phyloP scores from a whole-genome alignment of 2,329 filamentous ascomycete species.

The Xylariaceae sp. region DNA sequence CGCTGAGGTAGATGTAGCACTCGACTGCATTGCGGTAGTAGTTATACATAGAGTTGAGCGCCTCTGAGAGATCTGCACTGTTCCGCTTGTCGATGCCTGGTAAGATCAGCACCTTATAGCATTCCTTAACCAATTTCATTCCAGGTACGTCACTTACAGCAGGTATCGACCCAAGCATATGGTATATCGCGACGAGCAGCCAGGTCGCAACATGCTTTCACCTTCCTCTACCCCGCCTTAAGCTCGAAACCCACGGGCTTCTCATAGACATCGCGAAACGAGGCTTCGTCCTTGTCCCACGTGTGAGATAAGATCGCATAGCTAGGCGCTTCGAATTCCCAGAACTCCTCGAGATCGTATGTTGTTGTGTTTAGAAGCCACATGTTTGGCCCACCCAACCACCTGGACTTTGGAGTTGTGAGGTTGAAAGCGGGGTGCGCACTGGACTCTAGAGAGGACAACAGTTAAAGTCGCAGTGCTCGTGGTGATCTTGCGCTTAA shows the following conservation, averaged over 20 bases:
- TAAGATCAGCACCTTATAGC: too few relatives aligned
- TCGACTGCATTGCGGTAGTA: background rate
- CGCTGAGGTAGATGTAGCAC: constrained; percentile 5
- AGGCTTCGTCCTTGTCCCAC: background rate
- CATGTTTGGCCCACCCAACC: background rate
- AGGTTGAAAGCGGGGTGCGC: too few relatives aligned
- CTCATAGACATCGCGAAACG: background rate
- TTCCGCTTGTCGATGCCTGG: constrained; percentile 4
- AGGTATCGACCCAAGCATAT: constrained; percentile 10
- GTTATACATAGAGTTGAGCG: constrained; percentile 5
- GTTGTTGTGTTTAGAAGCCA: background rate
- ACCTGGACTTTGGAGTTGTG: too few relatives aligned
- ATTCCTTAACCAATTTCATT: too few relatives aligned
- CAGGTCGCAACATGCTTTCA: background rate
- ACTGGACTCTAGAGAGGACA: too few relatives aligned
- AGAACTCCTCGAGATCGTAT: background rate
- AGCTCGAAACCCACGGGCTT: background rate
- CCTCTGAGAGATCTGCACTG: constrained; percentile 5
- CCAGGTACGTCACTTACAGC: background rate
- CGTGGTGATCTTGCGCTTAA: too few relatives aligned
- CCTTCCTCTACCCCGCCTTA: background rate
- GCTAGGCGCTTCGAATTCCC: background rate
- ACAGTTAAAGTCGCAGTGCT: too few relatives aligned
- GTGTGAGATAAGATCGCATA: background rate
- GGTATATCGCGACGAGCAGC: background rate